These are phyloP conservation scores for Blastobotrys aristatus DNA, from an alignment of 1,139 yeast species.

Conservation along the genomic window DNA sequence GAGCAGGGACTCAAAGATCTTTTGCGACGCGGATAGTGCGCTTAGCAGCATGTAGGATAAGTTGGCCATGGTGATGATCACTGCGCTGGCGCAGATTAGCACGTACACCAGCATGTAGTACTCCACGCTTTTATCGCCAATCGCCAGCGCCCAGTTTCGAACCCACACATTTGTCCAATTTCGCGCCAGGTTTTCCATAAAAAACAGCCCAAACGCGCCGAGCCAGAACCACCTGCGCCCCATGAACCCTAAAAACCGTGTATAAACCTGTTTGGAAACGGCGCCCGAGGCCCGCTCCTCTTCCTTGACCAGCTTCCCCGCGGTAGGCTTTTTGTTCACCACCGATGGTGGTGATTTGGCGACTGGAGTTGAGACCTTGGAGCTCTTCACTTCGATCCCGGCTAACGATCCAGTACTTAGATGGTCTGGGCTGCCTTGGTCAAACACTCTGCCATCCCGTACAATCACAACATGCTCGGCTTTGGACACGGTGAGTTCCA, in stretches of 20 bases:
- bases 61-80: neutral
- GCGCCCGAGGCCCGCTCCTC: neutral
- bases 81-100: neutral
- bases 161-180: constrained; percentile 63
- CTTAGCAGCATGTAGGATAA: constrained; percentile 57
- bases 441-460: constrained; percentile 76
- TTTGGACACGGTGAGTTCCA: constrained; percentile 74
- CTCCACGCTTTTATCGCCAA: constrained; percentile 18
- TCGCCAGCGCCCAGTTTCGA: constrained; percentile 46
- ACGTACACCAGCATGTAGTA: constrained; percentile 41
- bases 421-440: constrained; percentile 75
- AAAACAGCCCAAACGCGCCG: constrained; percentile 48
- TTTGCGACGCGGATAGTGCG: constrained; percentile 75
- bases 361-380: too few species aligned
- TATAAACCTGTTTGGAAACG: constrained; percentile 65
- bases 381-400: too few species aligned
- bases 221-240: constrained; percentile 55
- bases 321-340: neutral
- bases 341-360: too few species aligned
- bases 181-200: constrained; percentile 53
- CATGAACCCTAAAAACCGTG: constrained; percentile 55
- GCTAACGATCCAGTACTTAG: too few species aligned
- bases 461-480: constrained; percentile 75
- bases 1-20: constrained; percentile 63
- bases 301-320: neutral